Evolutionary conservation across 192 early-diverging fungal genomes (phyloP).

Genomic region (Rhizoclosmatium globosum): DNA sequence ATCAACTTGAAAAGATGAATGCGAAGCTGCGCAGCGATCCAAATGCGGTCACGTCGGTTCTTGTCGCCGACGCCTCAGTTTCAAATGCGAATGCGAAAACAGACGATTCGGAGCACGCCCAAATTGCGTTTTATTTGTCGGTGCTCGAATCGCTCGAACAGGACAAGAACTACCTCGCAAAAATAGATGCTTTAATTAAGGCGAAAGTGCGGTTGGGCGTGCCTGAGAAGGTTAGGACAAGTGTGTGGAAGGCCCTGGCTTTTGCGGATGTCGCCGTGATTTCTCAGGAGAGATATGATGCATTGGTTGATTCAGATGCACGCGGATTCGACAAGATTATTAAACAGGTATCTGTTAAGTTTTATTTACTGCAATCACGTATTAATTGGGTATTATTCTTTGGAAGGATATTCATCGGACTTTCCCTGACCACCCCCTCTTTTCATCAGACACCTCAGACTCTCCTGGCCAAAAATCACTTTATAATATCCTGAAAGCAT

Average conservation of each 20-base stretch:
- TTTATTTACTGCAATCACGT: too few relatives aligned
- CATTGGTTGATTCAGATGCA: constrained; percentile 60
- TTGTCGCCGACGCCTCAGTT: constrained; percentile 22
- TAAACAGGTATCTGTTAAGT: not conserved
- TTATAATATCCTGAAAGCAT: constrained; percentile 88
- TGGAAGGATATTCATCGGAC: constrained; percentile 70
- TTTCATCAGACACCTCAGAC: constrained; percentile 71
- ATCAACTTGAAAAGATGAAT: constrained; percentile 45
- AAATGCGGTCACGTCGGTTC: constrained; percentile 37
- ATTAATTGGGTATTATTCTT: too few relatives aligned
- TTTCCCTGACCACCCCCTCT: constrained; percentile 86
- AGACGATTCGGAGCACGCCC: constrained; percentile 7
- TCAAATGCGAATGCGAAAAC: not conserved
- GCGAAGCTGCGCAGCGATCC: constrained; percentile 42
- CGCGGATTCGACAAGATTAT: not conserved
- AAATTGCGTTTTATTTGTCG: constrained; percentile 46
- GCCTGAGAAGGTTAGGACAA: constrained; percentile 79
- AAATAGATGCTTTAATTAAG: constrained; percentile 55
- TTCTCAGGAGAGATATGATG: constrained; percentile 68
- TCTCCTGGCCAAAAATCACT: constrained; percentile 79
- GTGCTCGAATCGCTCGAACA: constrained; percentile 35
- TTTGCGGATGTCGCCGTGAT: constrained; percentile 74
- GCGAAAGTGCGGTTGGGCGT: constrained; percentile 81
- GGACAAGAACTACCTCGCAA: constrained; percentile 13
- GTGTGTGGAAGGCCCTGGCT: constrained; percentile 89